A percentile compares a stretch with the other conserved stretches of the same genome.
These are phyloP conservation scores for Chlamydomonas reinhardtii DNA, from an alignment of 163 green algal genomes.

Conservation along the genomic window DNA sequence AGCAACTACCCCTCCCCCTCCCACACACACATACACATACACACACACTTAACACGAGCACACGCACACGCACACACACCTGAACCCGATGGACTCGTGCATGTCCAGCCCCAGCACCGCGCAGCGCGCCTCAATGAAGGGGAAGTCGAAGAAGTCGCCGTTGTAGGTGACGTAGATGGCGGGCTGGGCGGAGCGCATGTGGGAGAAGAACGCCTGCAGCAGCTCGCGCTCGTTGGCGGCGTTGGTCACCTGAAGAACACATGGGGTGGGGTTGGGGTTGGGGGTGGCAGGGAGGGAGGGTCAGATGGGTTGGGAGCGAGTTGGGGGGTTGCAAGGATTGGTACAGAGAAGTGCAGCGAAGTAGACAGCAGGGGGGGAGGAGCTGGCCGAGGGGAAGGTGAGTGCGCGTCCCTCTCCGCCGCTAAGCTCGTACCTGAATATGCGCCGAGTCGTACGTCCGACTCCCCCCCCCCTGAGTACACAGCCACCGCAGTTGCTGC, in stretches of 20 bases:
- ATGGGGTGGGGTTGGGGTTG: too few species aligned
- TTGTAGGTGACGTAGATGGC: conserved; percentile 99
- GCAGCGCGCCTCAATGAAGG: conserved; percentile 92
- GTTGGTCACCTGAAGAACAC: conserved; percentile 91
- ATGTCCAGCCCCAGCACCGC: conserved; percentile 87
- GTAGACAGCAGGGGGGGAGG: too few species aligned
- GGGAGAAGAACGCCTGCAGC: conserved; percentile 92
- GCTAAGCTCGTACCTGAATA: too few species aligned
- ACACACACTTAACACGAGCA: too few species aligned
- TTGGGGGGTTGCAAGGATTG: neutral
- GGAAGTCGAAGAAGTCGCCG: conserved; percentile 99
- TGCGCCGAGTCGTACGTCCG: too few species aligned
- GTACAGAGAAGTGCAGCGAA: too few species aligned
- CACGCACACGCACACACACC: neutral
- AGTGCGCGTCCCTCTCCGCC: too few species aligned
- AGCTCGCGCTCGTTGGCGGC: conserved; percentile 84
- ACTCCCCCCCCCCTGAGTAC: too few species aligned
- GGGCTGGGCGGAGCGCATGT: conserved; percentile 93
- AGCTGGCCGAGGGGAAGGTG: too few species aligned
- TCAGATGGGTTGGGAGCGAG: neutral
- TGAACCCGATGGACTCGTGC: conserved; percentile 90
- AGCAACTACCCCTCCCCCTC: too few species aligned
- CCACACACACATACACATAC: too few species aligned
- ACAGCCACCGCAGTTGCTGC: too few species aligned
- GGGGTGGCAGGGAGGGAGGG: neutral